Base-by-base conservation (phyloP, 331 rosid species). In the Acacia pycnantha region DNA sequence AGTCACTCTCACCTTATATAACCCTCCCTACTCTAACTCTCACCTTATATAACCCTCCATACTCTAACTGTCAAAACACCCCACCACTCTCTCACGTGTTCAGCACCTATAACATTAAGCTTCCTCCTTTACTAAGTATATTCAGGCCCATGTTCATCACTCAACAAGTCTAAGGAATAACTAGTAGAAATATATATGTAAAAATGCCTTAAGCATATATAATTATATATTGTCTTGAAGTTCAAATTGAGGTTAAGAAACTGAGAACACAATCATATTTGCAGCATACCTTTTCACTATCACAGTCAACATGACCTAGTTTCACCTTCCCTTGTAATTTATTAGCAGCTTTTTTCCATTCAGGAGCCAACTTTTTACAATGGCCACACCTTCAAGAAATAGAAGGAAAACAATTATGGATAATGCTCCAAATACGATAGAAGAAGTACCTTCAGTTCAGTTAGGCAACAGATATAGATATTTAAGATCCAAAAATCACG, bases 241-340 rank as follows among this genome's bases (percentile, higher is more conserved):
- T 74, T 74, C 24, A 21, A 75, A 37, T 56, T 56, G 37, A 12
- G 24, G 24, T 72, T 37, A 11, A 22, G 66, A 53, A 74, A 33
- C 22, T 54, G 12, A 37, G 47, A 51, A 53, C 8, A 73, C 26
- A 27, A 43, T 4, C 24, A 33, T 8, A 76, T 24, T 58, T 44
- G 70, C 16, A 43, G 61, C 50, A 83, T 86, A 96, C 99, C 98
- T 94, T 89, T 61, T 96, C 99, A 7, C 97, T 92, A 77, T 96
- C 99, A 79, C 99, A 96, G 75, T 96, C 99, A 77, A 96, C 95
- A 61, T 96, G 99, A 81, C 99, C 99, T 83, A 96, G 85, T 74
- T 94, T 92, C 86, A 92, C 97, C 86, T 96, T 96, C 67, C 99
- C 98, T 85, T 89, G 88, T 80, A 96, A 92, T 75, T 77, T 94